phyloP scores from a whole-genome alignment of 176 grass and related monocot genomes.

The Luzula sylvatica region DNA sequence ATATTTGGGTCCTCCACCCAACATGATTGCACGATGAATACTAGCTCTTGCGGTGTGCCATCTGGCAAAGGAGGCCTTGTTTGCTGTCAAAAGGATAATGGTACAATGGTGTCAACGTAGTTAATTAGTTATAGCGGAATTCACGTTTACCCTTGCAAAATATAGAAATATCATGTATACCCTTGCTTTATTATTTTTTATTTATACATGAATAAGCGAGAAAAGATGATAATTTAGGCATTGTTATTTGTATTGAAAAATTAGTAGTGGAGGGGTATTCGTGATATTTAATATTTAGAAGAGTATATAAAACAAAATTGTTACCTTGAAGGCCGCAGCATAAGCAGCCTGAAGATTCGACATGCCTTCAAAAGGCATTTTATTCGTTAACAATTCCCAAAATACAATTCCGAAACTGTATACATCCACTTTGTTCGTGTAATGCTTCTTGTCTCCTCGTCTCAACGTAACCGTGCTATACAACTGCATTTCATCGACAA shows the following conservation, averaged over 20 bases:
- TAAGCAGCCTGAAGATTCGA: slow-evolving; percentile 98
- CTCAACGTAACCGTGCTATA: slow-evolving; percentile 96
- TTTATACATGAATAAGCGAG: too few species aligned
- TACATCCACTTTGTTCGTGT: slow-evolving; percentile 98
- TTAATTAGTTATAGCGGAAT: too few species aligned
- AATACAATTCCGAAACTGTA: slow-evolving; percentile 99
- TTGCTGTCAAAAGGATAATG: slow-evolving; percentile 40
- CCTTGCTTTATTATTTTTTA: too few species aligned
- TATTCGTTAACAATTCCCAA: slow-evolving; percentile 94
- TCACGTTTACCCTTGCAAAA: too few species aligned
- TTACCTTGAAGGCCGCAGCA: slow-evolving; percentile 99
- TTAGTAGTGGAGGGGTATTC: too few species aligned
- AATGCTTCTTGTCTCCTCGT: slow-evolving; percentile 96
- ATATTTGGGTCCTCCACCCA: slow-evolving; percentile 88
- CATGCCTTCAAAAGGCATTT: slow-evolving; percentile 99
- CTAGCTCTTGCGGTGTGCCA: slow-evolving; percentile 58
- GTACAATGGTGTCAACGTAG: too few species aligned
- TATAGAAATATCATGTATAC: too few species aligned
- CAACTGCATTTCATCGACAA: slow-evolving; percentile 35
- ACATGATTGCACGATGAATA: slow-evolving; percentile 78
- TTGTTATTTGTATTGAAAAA: too few species aligned
- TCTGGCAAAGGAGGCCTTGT: slow-evolving; percentile 66
- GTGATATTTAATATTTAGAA: too few species aligned
- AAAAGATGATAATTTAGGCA: too few species aligned
- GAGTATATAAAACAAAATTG: too few species aligned